Conservation (phyloP, 495 filamentous ascomycete genomes). For the Parachaetomium inaequale region DNA sequence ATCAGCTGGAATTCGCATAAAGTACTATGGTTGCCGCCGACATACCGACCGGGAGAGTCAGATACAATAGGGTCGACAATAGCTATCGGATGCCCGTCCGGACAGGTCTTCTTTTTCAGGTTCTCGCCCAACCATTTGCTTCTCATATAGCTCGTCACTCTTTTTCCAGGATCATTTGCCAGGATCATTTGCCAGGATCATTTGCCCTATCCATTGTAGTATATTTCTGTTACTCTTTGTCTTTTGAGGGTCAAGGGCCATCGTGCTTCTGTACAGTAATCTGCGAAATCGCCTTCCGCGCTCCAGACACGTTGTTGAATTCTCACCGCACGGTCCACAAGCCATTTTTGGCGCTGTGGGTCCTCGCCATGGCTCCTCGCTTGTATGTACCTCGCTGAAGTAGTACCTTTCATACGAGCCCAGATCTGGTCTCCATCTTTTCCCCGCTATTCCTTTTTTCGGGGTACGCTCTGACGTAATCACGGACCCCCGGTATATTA, state of each 20-base stretch:
- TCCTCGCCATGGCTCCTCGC: background rate
- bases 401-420: no score
- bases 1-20: slow-evolving; percentile 1
- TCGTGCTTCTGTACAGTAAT: no score
- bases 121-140: background rate
- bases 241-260: slow-evolving; percentile 8
- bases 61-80: background rate
- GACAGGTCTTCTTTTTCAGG: slow-evolving; percentile 1
- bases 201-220: background rate
- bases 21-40: slow-evolving; percentile 8
- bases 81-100: background rate
- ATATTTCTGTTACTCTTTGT: background rate
- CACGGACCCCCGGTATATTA: no score
- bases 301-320: background rate
- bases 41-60: slow-evolving; percentile 1
- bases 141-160: slow-evolving; percentile 2
- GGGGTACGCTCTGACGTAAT: no score
- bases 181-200: background rate
- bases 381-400: background rate
- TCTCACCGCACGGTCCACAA: background rate
- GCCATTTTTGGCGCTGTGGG: slow-evolving; percentile 1
- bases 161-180: background rate
- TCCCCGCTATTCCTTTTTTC: no score
- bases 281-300: slow-evolving; percentile 1
- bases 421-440: no score